Conservation (phyloP, 139 green algal genomes). For the Chlamydomonas eustigma region DNA sequence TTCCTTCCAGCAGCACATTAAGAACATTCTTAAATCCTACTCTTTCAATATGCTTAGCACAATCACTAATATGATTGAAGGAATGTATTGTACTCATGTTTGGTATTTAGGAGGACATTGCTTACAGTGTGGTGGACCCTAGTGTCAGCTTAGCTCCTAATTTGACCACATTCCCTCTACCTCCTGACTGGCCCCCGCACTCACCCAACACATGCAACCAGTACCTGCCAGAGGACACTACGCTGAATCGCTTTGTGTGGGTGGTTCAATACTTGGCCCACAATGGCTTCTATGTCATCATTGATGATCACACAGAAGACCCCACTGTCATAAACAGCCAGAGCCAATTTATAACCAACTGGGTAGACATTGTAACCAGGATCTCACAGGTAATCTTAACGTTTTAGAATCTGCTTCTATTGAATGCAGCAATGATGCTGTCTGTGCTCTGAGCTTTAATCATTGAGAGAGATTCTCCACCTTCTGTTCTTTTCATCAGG, state of each 20-base stretch:
- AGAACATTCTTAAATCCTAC: too few relatives aligned
- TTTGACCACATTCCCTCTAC: not conserved
- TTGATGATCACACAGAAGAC: slow-evolving; percentile 39
- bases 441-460: too few relatives aligned
- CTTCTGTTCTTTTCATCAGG: not conserved
- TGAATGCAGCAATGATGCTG: not conserved
- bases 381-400: not conserved
- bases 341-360: not conserved
- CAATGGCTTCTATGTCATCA: slow-evolving; percentile 55
- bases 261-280: slow-evolving; percentile 43
- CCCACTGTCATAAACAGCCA: not conserved
- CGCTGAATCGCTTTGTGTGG: slow-evolving; percentile 43
- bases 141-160: not conserved
- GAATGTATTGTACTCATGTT: too few relatives aligned
- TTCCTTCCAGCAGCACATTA: too few relatives aligned
- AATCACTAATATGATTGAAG: too few relatives aligned
- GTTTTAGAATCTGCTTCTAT: not conserved
- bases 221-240: slow-evolving; percentile 37
- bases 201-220: slow-evolving; percentile 19
- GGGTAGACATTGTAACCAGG: not conserved
- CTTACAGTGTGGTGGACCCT: not conserved
- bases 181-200: not conserved
- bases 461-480: not conserved
- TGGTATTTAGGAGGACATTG: too few relatives aligned
- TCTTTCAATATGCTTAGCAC: too few relatives aligned